A percentile compares a stretch with the other conserved stretches of the same genome.
phyloP scores from a whole-genome alignment of 371 early-diverging fungal genomes.

The Circinella umbellata region DNA sequence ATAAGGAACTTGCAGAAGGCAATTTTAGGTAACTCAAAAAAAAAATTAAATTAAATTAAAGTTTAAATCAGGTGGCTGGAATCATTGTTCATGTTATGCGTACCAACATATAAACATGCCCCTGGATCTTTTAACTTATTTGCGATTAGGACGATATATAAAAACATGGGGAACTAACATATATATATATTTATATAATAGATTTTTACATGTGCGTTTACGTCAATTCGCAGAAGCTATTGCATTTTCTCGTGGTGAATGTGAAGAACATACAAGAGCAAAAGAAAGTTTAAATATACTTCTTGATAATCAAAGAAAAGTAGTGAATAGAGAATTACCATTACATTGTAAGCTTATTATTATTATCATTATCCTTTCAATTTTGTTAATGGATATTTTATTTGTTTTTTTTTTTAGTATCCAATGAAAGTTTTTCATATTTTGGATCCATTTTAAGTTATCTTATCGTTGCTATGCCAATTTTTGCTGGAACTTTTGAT shows the following conservation, averaged over 20 bases:
- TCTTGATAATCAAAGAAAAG: conserved; percentile 56
- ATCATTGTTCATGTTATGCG: too few species aligned
- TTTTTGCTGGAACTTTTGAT: conserved; percentile 81
- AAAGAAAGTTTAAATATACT: conserved; percentile 57
- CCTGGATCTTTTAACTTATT: too few species aligned
- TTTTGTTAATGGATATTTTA: not conserved
- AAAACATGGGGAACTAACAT: too few species aligned
- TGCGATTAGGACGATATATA: too few species aligned
- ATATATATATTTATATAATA: not conserved
- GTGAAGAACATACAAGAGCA: conserved; percentile 60
- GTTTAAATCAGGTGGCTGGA: too few species aligned
- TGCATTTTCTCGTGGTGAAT: conserved; percentile 79
- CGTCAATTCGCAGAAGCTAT: conserved; percentile 81
- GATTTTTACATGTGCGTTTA: conserved; percentile 75
- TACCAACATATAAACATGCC: too few species aligned
- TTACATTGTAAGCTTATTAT: conserved; percentile 57
- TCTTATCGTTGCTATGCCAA: conserved; percentile 81
- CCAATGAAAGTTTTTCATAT: conserved; percentile 76
- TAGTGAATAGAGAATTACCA: conserved; percentile 67
- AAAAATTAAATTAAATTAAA: too few species aligned
- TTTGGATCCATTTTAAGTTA: conserved; percentile 86
- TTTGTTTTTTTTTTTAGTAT: conserved; percentile 33
- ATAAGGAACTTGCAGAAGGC: conserved; percentile 83
- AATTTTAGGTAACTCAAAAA: conserved; percentile 57
- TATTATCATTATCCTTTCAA: not conserved